Conservation (phyloP, 805 yeast species). For the Kodamaea laetipori region DNA sequence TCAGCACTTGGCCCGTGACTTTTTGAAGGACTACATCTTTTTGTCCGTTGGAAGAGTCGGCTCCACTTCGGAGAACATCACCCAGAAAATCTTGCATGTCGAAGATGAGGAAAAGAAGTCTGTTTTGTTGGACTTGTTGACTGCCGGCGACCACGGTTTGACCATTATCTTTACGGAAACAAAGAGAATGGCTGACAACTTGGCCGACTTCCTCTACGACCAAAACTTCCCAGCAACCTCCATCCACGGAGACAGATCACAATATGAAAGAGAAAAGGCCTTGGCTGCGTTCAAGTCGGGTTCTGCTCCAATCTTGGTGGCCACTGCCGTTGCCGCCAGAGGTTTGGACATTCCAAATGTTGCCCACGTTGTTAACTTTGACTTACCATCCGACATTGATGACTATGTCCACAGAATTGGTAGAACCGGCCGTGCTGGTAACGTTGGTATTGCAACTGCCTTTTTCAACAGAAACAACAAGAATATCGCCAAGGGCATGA, state of each 20-base stretch:
- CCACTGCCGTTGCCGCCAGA: constrained; percentile 99
- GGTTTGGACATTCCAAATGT: constrained; percentile 99
- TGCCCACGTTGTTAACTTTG: constrained; percentile 95
- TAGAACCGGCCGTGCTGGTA: constrained; percentile 99
- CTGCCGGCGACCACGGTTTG: constrained; percentile 78
- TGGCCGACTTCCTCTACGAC: constrained; percentile 86
- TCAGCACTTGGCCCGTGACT: constrained; percentile 95
- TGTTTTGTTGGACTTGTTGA: constrained; percentile 78
- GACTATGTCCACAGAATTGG: constrained; percentile 99
- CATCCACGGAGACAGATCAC: constrained; percentile 99
- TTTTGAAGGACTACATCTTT: constrained; percentile 93
- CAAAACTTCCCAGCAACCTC: constrained; percentile 96
- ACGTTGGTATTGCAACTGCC: constrained; percentile 97
- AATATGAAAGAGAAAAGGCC: constrained; percentile 96
- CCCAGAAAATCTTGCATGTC: constrained; percentile 89
- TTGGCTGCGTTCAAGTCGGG: constrained; percentile 92
- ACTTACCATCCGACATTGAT: constrained; percentile 94
- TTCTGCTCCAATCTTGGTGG: constrained; percentile 90
- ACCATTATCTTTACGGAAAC: constrained; percentile 97
- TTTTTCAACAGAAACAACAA: constrained; percentile 95
- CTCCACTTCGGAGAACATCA: constrained; percentile 97
- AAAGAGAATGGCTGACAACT: constrained; percentile 96
- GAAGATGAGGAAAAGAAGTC: constrained; percentile 93
- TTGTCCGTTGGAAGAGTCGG: constrained; percentile 99
- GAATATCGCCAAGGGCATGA: constrained; percentile 82